Conservation (phyloP, 2,329 filamentous ascomycete species). For the Scedosporium aurantiacum region DNA sequence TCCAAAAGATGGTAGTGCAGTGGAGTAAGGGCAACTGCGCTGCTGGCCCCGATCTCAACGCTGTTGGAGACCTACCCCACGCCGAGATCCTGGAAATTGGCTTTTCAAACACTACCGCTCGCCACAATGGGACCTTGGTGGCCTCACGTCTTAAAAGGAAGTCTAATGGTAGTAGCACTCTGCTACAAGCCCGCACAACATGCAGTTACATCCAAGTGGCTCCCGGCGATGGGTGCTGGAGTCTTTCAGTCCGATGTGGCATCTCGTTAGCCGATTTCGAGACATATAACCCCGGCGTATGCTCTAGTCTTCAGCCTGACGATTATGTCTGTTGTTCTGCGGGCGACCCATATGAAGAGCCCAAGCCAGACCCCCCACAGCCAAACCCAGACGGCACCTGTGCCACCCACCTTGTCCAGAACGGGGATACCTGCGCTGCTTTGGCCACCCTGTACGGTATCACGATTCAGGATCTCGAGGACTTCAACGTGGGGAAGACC, state of each 20-base stretch:
- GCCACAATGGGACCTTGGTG: too few relatives aligned
- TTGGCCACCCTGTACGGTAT: neutral
- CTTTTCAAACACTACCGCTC: neutral
- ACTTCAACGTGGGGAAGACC: conserved; percentile 6
- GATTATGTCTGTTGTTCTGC: conserved; percentile 13
- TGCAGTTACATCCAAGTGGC: conserved; percentile 5
- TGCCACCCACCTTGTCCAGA: neutral
- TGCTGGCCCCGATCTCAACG: neutral
- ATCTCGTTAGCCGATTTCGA: conserved; percentile 19
- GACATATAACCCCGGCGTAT: conserved; percentile 18
- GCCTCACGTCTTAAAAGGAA: neutral
- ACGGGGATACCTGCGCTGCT: neutral
- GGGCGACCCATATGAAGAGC: conserved; percentile 6
- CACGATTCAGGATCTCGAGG: neutral
- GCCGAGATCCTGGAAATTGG: conserved; percentile 5
- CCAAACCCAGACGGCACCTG: neutral
- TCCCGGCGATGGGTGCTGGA: neutral
- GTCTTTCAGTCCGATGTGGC: conserved; percentile 19
- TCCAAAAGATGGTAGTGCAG: conserved; percentile 1
- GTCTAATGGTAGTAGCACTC: neutral
- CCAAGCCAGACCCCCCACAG: neutral
- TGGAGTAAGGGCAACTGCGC: conserved; percentile 8
- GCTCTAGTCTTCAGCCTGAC: conserved; percentile 12
- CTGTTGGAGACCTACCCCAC: too few relatives aligned
- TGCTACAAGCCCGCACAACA: neutral